Conservation (phyloP, 148 eudicot genomes). For the Beta vulgaris region DNA sequence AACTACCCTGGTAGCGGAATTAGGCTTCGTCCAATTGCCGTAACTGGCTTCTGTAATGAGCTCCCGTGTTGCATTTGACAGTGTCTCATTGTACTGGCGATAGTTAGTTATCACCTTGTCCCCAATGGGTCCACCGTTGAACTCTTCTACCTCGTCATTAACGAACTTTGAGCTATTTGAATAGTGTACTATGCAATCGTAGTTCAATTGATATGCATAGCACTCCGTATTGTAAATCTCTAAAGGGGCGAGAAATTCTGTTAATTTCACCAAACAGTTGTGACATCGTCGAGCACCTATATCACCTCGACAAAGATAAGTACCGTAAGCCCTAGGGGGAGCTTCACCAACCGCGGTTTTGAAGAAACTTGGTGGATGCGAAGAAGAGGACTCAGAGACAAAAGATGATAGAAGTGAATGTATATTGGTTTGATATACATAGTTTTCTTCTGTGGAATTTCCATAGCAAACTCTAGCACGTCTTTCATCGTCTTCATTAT, state of each 20-base stretch:
- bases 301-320: slow-evolving; percentile 21
- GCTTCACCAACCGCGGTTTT: slow-evolving; percentile 15
- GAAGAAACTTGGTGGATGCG: slow-evolving; percentile 5
- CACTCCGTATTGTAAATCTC: background rate
- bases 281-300: background rate
- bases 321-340: slow-evolving; percentile 13
- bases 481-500: background rate
- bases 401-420: background rate
- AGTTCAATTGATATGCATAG: background rate
- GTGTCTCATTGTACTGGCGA: slow-evolving; percentile 12
- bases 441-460: background rate
- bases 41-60: slow-evolving; percentile 5
- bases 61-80: slow-evolving; percentile 1
- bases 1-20: slow-evolving; percentile 21
- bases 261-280: slow-evolving; percentile 5
- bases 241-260: background rate
- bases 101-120: background rate
- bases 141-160: background rate
- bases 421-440: background rate
- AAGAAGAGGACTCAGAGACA: background rate
- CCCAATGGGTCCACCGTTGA: background rate
- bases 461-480: background rate
- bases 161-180: slow-evolving; percentile 12
- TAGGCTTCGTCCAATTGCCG: slow-evolving; percentile 14
- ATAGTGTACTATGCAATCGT: slow-evolving; percentile 21